Conservation (phyloP, 139 green algal genomes). For the Chlorella sorokiniana region DNA sequence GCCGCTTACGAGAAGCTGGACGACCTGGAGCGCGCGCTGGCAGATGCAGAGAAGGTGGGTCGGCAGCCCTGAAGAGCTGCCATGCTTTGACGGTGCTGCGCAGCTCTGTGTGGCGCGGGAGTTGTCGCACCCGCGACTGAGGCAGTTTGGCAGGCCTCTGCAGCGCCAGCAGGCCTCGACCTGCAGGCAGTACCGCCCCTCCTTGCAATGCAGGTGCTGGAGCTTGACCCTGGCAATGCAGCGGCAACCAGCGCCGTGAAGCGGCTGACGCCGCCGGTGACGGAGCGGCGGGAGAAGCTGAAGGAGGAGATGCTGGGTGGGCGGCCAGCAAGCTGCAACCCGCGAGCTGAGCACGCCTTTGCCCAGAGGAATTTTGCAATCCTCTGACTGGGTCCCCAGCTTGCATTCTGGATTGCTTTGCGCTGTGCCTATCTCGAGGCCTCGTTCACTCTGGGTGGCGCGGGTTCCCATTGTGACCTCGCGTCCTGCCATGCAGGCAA, state of each 20-base stretch:
- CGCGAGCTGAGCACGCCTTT: too few species aligned
- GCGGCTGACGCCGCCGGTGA: slow-evolving; percentile 77
- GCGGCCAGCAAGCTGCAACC: too few species aligned
- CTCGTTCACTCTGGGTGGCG: too few species aligned
- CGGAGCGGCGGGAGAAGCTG: slow-evolving; percentile 88
- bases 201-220: slow-evolving; percentile 59
- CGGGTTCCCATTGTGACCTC: background rate
- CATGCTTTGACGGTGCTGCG: background rate
- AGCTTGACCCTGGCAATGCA: slow-evolving; percentile 69
- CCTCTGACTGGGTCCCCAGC: too few species aligned
- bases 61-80: background rate
- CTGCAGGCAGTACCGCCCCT: background rate
- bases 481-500: slow-evolving; percentile 64
- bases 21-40: slow-evolving; percentile 81
- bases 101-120: background rate
- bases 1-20: slow-evolving; percentile 81
- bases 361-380: too few species aligned
- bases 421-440: too few species aligned
- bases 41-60: slow-evolving; percentile 66
- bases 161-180: too few species aligned
- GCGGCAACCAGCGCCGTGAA: slow-evolving; percentile 49
- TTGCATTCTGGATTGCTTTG: too few species aligned
- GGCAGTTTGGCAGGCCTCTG: too few species aligned
- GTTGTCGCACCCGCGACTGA: too few species aligned
- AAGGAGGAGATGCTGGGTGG: slow-evolving; percentile 88